Percentiles rank a stretch among this genome's conserved stretches.
These are phyloP conservation scores for Coniophora puteana DNA, from an alignment of 1,284 basidiomycete species.

Conservation along the genomic window DNA sequence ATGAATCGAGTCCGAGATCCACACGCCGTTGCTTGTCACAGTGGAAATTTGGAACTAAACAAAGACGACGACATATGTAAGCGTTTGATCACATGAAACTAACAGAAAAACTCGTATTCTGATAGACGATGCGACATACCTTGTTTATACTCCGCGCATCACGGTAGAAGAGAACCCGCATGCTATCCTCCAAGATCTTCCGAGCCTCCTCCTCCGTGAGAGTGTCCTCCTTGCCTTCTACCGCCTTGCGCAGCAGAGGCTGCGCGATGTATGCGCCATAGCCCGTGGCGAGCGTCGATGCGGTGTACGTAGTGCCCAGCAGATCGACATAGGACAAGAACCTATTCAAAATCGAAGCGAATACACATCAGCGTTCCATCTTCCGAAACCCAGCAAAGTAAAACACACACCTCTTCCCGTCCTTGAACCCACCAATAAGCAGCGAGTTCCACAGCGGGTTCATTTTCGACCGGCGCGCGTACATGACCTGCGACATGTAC, in stretches of 20 bases:
- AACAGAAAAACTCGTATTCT: too few species aligned
- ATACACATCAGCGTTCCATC: slow-evolving; percentile 3
- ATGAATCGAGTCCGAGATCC: slow-evolving; percentile 78
- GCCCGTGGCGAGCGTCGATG: slow-evolving; percentile 95
- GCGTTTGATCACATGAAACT: background rate
- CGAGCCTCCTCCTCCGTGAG: slow-evolving; percentile 82
- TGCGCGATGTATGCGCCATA: slow-evolving; percentile 96
- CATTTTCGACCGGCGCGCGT: slow-evolving; percentile 83
- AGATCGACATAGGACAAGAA: slow-evolving; percentile 96
- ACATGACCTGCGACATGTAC: slow-evolving; percentile 91
- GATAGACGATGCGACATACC: too few species aligned
- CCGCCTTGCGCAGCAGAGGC: slow-evolving; percentile 87
- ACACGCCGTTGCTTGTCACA: slow-evolving; percentile 75
- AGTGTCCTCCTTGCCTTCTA: slow-evolving; percentile 77
- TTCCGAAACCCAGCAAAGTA: background rate
- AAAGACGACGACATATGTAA: background rate
- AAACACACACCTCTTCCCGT: slow-evolving; percentile 69
- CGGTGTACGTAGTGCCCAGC: slow-evolving; percentile 93
- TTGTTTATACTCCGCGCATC: slow-evolving; percentile 97
- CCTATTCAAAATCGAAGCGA: too few species aligned
- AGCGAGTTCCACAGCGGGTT: slow-evolving; percentile 96
- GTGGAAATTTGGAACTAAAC: slow-evolving; percentile 91
- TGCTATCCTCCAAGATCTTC: slow-evolving; percentile 79
- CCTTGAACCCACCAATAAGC: slow-evolving; percentile 89
- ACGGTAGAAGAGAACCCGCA: slow-evolving; percentile 96